Evolutionary conservation across 129 eudicot species (phyloP), one percentile per base, ranked within the genome.

Genomic region (Heracleum sosnowskyi): DNA sequence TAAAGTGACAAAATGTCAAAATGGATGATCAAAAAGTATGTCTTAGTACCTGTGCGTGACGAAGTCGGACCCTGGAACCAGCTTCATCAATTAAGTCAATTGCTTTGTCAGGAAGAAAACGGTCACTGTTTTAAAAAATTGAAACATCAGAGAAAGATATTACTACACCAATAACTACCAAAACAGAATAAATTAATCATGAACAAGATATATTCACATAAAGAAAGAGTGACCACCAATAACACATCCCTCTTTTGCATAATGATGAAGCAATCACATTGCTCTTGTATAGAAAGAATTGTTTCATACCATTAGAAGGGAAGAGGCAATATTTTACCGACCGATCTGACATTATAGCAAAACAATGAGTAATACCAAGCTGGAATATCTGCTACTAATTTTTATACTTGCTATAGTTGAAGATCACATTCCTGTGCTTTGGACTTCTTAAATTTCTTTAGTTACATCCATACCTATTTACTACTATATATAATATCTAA

Each of bases 81-180:
- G 97, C 97, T 86, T 92, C 97, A 86, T 92, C 97, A 53, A 92
- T 46, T 78, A 92, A 81, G 82, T 92, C 97, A 76, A 92, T 92
- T 39, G 97, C 97, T 84, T 92, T 92, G 82, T 92, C 97, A 20
- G 97, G 97, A 79, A 90, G 90, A 72, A 90, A 92, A 0, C 97
- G 96, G 76, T 92, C 97, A 83, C 97, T 92, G 84, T 47, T 81
- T 33, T 16, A 69, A 17, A 17, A 80, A 42, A 70, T 33, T 41
- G 4, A n/a, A 83, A 26, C 60, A 63, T 76, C 78, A 80, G 79
- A 66, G 24, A 1, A n/a, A 10, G 34, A 60, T 57, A 24, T 57
- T n/a, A 57, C 29, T 18, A 18, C 60, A 49, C 7, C 60, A 49
- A 49, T 18, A 17, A 49, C 60, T 18, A 51, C 57, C 13, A n/a